Percentiles rank a stretch among this genome's conserved stretches.
phyloP scores from a whole-genome alignment of 345 rosid species.

The Euphorbia pulcherrima region DNA sequence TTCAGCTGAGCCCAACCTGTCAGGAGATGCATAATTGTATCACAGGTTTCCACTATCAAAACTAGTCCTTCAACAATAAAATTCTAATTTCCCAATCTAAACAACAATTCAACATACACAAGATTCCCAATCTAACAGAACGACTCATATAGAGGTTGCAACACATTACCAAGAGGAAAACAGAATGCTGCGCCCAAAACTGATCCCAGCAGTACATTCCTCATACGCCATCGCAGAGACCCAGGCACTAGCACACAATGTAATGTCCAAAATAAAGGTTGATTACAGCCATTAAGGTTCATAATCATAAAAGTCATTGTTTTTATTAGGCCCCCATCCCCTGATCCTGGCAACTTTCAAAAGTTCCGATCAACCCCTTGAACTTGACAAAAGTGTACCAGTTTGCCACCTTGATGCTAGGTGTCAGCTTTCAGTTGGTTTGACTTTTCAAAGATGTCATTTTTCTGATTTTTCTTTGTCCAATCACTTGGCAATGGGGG shows the following conservation, averaged over 20 bases:
- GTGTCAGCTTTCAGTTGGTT: too few species aligned
- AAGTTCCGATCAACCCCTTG: too few species aligned
- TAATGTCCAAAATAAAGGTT: constrained; percentile 4
- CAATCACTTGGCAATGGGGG: too few species aligned
- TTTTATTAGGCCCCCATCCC: too few species aligned
- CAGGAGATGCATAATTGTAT: constrained; percentile 7
- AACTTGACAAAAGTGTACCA: too few species aligned
- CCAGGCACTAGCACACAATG: constrained; percentile 63
- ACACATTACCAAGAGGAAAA: constrained; percentile 65
- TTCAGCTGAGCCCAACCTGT: constrained; percentile 87
- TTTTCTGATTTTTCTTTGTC: too few species aligned
- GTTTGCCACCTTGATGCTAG: too few species aligned
- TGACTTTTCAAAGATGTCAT: too few species aligned
- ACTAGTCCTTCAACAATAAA: not conserved
- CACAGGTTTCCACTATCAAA: not conserved
- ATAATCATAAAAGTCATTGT: too few species aligned
- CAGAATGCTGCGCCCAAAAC: constrained; percentile 71
- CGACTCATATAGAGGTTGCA: not conserved
- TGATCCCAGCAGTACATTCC: constrained; percentile 78
- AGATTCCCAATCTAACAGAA: not conserved
- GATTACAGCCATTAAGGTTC: not conserved
- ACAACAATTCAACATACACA: not conserved
- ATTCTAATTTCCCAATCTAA: not conserved
- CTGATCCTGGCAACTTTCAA: too few species aligned
- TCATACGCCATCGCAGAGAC: constrained; percentile 69